A percentile compares a stretch with the other conserved stretches of the same genome.
Evolutionary conservation across 345 rosid genomes (phyloP).

Genomic region (Salix dunnii): DNA sequence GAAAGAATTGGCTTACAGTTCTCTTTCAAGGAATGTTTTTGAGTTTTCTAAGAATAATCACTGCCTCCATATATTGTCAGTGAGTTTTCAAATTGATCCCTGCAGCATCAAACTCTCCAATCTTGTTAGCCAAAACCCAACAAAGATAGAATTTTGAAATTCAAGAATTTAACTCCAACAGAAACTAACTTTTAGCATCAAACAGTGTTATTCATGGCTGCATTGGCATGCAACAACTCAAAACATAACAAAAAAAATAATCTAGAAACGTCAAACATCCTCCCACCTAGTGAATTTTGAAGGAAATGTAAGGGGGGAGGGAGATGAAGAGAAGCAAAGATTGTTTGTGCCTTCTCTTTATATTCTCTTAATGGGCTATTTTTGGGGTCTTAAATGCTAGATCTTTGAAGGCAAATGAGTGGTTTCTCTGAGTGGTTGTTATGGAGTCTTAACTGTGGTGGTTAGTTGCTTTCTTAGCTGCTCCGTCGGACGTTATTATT

Average conservation of each 20-base stretch:
- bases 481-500: constrained; percentile 15
- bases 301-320: background rate
- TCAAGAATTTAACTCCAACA: background rate
- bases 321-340: background rate
- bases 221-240: background rate
- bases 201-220: background rate
- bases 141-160: background rate
- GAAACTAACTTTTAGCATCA: background rate
- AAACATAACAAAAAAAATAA: background rate
- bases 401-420: background rate
- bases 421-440: constrained; percentile 15
- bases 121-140: background rate
- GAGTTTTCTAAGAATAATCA: constrained; percentile 29
- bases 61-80: constrained; percentile 28
- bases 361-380: background rate
- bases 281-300: background rate
- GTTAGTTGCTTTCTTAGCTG: constrained; percentile 19
- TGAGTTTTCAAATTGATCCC: background rate
- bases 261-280: background rate
- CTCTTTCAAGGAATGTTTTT: constrained; percentile 38
- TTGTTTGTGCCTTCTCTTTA: background rate
- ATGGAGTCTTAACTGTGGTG: constrained; percentile 26
- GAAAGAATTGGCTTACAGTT: constrained; percentile 21
- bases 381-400: background rate
- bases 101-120: background rate